phyloP scores from a whole-genome alignment of 2,329 filamentous ascomycete species.

The Colletotrichum sp. region DNA sequence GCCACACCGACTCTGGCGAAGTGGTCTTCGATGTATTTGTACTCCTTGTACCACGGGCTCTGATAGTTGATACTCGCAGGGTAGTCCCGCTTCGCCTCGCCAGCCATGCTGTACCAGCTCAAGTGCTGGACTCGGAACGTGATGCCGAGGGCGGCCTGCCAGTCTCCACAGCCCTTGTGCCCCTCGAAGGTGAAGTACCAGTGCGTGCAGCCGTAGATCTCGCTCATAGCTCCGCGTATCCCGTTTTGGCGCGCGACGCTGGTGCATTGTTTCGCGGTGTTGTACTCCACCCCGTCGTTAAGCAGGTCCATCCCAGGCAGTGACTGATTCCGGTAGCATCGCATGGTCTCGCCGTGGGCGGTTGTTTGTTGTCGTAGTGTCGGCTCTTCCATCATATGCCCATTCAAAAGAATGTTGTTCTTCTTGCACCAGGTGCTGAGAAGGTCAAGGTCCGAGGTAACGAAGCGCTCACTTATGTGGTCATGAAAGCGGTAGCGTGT shows the following conservation, averaged over 20 bases:
- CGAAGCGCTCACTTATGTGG: constrained; percentile 35
- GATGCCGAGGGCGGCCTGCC: constrained; percentile 37
- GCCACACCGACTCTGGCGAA: constrained; percentile 34
- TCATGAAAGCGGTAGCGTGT: constrained; percentile 34
- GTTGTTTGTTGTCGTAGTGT: constrained; percentile 33
- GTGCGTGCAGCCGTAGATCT: constrained; percentile 35
- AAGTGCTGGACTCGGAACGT: constrained; percentile 36
- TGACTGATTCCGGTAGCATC: constrained; percentile 33
- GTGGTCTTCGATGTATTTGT: constrained; percentile 33
- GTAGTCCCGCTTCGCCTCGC: constrained; percentile 36
- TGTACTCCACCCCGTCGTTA: constrained; percentile 33
- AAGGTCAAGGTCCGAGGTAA: constrained; percentile 34
- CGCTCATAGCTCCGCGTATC: constrained; percentile 29
- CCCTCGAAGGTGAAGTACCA: constrained; percentile 37
- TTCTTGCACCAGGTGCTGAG: constrained; percentile 30
- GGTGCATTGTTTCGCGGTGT: constrained; percentile 34
- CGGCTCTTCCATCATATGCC: constrained; percentile 38
- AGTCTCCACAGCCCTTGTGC: constrained; percentile 37
- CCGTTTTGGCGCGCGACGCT: constrained; percentile 35
- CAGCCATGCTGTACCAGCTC: constrained; percentile 35
- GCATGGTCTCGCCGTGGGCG: constrained; percentile 36
- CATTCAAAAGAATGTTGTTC: constrained; percentile 30
- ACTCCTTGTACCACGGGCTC: constrained; percentile 37
- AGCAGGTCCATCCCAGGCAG: constrained; percentile 36
- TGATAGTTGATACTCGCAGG: constrained; percentile 35